Evolutionary conservation across 2,329 filamentous ascomycete genomes (phyloP).

Genomic region (Bipolaris cookei): DNA sequence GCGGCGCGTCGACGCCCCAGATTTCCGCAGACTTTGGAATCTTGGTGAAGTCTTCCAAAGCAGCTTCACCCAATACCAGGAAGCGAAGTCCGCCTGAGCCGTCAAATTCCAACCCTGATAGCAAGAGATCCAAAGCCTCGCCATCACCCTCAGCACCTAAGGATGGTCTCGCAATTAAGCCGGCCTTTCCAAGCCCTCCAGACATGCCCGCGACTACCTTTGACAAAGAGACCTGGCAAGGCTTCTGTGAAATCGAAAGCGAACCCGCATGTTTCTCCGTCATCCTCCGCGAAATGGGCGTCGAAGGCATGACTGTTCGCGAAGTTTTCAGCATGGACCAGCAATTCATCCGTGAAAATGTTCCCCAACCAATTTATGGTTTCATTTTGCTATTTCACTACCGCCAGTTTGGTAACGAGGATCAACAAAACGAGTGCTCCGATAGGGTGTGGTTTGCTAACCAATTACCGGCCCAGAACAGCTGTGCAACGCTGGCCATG

Average conservation of each 20-base stretch:
- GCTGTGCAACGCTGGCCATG: conserved; percentile 90
- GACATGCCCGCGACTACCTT: conserved; percentile 41
- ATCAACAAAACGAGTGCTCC: conserved; percentile 62
- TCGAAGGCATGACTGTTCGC: conserved; percentile 73
- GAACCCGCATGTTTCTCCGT: conserved; percentile 87
- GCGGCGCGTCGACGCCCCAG: neutral
- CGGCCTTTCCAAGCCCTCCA: conserved; percentile 32
- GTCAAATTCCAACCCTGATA: conserved; percentile 14
- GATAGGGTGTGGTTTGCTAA: conserved; percentile 90
- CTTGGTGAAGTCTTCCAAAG: conserved; percentile 2
- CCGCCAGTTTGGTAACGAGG: conserved; percentile 59
- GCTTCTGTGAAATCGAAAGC: conserved; percentile 86
- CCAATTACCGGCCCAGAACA: conserved; percentile 72
- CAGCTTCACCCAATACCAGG: conserved; percentile 14
- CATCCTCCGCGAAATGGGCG: conserved; percentile 80
- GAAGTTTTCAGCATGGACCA: conserved; percentile 77
- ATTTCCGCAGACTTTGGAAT: neutral
- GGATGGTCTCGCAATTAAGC: conserved; percentile 2
- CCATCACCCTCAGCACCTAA: neutral
- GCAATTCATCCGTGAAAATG: conserved; percentile 18
- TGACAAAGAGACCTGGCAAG: conserved; percentile 63
- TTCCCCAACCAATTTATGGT: conserved; percentile 66
- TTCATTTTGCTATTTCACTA: conserved; percentile 88
- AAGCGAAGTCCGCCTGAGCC: conserved; percentile 25
- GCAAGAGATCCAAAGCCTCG: conserved; percentile 28